Conservation (phyloP, 352 stramenopile genomes). For the Phytophthora niederhauseri region DNA sequence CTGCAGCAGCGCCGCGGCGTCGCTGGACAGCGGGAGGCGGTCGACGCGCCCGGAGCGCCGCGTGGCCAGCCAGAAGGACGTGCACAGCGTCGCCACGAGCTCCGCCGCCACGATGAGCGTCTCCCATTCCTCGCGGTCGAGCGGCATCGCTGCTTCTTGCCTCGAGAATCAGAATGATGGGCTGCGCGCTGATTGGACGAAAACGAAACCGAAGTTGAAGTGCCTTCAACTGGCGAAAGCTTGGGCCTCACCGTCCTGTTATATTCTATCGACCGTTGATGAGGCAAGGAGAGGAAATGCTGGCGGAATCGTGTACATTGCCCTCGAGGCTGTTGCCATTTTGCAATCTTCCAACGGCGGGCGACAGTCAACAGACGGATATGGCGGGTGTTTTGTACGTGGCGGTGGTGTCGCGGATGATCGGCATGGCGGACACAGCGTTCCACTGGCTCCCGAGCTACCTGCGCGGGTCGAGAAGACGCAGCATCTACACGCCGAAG, state of each 20-base stretch:
- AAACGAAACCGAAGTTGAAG: slow-evolving; percentile 30
- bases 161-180: background rate
- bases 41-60: slow-evolving; percentile 43
- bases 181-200: slow-evolving; percentile 4
- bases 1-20: slow-evolving; percentile 41
- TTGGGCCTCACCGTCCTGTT: background rate
- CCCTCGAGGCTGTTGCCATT: slow-evolving; percentile 10
- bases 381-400: slow-evolving; percentile 33
- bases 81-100: slow-evolving; percentile 45
- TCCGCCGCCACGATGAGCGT: slow-evolving; percentile 53
- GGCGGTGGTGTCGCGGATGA: slow-evolving; percentile 28
- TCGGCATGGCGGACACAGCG: slow-evolving; percentile 15
- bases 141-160: slow-evolving; percentile 15
- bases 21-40: slow-evolving; percentile 38
- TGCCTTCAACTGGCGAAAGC: slow-evolving; percentile 18
- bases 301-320: background rate
- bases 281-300: background rate
- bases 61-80: slow-evolving; percentile 56
- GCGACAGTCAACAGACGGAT: background rate
- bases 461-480: slow-evolving; percentile 12
- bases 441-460: slow-evolving; percentile 17
- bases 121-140: slow-evolving; percentile 53
- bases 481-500: slow-evolving; percentile 30
- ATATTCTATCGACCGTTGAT: background rate
- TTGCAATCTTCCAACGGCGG: slow-evolving; percentile 11